phyloP scores from a whole-genome alignment of 2,329 filamentous ascomycete genomes.

The Alternaria consortialis region DNA sequence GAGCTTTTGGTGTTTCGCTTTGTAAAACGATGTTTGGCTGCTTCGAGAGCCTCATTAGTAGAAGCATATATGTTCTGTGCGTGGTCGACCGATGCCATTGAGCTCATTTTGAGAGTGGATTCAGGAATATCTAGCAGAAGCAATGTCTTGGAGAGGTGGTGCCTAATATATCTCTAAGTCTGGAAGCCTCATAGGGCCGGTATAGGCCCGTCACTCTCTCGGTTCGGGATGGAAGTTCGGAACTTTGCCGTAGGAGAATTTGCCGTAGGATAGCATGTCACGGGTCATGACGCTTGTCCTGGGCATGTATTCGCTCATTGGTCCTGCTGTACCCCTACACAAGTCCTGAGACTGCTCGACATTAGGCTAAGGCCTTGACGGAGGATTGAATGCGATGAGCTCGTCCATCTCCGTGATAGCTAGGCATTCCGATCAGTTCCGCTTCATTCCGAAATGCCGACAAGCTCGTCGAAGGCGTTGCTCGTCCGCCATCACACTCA shows the following conservation, averaged over 20 bases:
- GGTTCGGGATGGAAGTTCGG: background rate
- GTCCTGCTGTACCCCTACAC: too few species aligned
- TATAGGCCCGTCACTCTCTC: background rate
- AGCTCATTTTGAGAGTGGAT: background rate
- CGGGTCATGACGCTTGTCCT: background rate
- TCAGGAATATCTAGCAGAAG: background rate
- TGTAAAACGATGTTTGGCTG: conserved; percentile 28
- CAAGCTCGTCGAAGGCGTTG: background rate
- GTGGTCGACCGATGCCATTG: background rate
- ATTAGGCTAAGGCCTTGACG: too few species aligned
- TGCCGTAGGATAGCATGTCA: background rate
- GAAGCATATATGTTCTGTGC: conserved; percentile 6
- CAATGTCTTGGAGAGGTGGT: background rate
- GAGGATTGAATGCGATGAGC: background rate
- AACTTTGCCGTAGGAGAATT: background rate
- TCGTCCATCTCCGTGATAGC: background rate
- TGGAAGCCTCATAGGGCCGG: background rate
- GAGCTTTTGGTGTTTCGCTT: conserved; percentile 33
- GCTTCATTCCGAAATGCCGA: background rate
- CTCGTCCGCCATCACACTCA: background rate
- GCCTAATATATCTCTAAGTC: background rate
- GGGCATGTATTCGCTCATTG: background rate
- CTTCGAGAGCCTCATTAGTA: conserved; percentile 25
- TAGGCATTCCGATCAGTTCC: background rate
- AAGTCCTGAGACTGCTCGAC: too few species aligned